Evolutionary conservation across 2,329 filamentous ascomycete genomes (phyloP).

Genomic region (Fusarium kyushuense): DNA sequence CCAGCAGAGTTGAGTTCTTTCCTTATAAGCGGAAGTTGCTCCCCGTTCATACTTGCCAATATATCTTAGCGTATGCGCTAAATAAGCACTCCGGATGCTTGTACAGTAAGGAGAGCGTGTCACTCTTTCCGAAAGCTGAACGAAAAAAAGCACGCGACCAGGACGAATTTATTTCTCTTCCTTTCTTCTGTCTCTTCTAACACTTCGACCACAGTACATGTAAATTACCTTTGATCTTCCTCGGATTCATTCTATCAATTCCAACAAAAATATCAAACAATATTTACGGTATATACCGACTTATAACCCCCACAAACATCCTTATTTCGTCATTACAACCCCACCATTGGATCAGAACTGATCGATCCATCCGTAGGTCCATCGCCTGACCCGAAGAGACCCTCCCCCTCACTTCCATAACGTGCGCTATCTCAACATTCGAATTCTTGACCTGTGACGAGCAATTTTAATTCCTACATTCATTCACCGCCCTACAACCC

Average conservation of each 20-base stretch:
- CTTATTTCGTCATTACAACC: slow-evolving; percentile 41
- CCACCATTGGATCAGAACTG: slow-evolving; percentile 34
- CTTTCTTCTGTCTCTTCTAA: not conserved
- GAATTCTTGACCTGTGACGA: slow-evolving; percentile 9
- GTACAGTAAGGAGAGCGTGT: not conserved
- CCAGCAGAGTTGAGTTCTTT: not conserved
- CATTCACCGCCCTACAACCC: not conserved
- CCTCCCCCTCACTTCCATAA: slow-evolving; percentile 36
- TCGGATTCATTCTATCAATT: no score
- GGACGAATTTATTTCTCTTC: slow-evolving; percentile 2
- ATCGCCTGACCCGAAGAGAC: slow-evolving; percentile 32
- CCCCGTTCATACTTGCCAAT: not conserved
- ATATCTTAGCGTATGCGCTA: slow-evolving; percentile 15
- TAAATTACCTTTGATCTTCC: not conserved
- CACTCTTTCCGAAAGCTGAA: slow-evolving; percentile 17
- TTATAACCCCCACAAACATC: slow-evolving; percentile 17
- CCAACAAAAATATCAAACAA: not conserved
- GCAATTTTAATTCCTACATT: slow-evolving; percentile 1
- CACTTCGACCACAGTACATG: not conserved
- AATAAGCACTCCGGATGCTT: slow-evolving; percentile 28
- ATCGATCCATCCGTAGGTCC: slow-evolving; percentile 37
- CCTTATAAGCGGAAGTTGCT: not conserved
- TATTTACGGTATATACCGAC: not conserved
- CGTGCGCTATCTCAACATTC: slow-evolving; percentile 22
- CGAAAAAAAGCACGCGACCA: slow-evolving; percentile 36